phyloP scores from a whole-genome alignment of 306 rosid species.

The Cajanus cajan region DNA sequence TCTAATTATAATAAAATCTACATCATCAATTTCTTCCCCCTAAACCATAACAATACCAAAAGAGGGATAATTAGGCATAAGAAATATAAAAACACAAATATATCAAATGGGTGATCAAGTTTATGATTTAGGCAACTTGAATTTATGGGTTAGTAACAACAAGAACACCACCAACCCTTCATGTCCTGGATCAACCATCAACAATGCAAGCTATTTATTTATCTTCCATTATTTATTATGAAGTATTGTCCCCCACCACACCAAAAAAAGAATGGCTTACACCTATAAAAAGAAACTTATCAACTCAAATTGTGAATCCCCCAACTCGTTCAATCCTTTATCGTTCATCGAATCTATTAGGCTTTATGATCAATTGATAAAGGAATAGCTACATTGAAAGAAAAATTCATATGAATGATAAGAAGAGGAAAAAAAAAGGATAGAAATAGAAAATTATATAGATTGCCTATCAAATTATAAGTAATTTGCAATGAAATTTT shows the following conservation, averaged over 20 bases:
- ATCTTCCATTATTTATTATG: background rate
- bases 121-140: conserved; percentile 47
- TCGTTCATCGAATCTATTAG: conserved; percentile 88
- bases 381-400: conserved; percentile 61
- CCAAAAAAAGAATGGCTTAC: background rate
- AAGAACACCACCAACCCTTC: conserved; percentile 95
- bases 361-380: conserved; percentile 85
- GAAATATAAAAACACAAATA: background rate
- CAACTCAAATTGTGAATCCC: conserved; percentile 87
- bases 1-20: conserved; percentile 77
- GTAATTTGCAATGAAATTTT: background rate
- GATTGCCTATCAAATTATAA: background rate
- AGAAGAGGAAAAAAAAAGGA: conserved; percentile 1
- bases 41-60: conserved; percentile 28
- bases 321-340: conserved; percentile 85
- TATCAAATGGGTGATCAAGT: conserved; percentile 25
- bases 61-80: conserved; percentile 6
- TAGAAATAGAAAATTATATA: background rate
- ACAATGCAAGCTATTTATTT: conserved; percentile 1
- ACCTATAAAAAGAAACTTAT: conserved; percentile 37
- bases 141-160: conserved; percentile 94
- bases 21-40: conserved; percentile 81
- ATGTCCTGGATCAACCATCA: conserved; percentile 59
- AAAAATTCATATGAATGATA: conserved; percentile 10
- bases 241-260: background rate